These are phyloP conservation scores for Lipomyces spencermartinsiae DNA, from an alignment of 805 yeast species.

Conservation along the genomic window DNA sequence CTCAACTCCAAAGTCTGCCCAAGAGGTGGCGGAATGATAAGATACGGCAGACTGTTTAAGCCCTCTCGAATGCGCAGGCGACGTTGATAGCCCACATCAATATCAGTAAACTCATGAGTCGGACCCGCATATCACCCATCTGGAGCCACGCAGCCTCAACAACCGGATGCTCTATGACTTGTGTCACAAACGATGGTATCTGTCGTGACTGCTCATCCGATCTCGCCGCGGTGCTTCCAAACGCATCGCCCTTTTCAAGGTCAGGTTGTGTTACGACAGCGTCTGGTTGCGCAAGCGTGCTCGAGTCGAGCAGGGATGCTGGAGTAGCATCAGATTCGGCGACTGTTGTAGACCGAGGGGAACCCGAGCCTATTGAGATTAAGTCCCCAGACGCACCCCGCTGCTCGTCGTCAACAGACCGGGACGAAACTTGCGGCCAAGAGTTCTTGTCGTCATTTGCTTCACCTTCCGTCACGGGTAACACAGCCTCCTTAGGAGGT, in stretches of 20 bases:
- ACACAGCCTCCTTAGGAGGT: background rate
- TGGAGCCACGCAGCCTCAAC: constrained; percentile 13
- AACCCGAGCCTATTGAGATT: background rate
- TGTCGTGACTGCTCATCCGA: constrained; percentile 1
- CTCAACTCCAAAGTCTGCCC: background rate
- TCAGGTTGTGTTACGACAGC: background rate
- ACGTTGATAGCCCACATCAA: constrained; percentile 35
- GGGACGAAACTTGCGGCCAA: background rate
- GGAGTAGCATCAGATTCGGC: background rate
- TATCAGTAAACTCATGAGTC: constrained; percentile 24
- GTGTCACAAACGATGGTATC: constrained; percentile 4
- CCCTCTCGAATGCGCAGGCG: constrained; percentile 17
- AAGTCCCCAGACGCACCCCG: background rate
- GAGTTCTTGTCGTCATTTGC: background rate
- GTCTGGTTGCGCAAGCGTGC: background rate
- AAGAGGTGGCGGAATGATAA: background rate
- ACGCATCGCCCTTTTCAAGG: constrained; percentile 22
- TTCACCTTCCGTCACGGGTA: constrained; percentile 8
- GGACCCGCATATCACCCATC: constrained; percentile 28
- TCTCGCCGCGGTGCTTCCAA: constrained; percentile 12
- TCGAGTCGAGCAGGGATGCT: background rate
- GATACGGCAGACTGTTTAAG: background rate
- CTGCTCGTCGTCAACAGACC: constrained; percentile 14
- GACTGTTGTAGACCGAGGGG: background rate
- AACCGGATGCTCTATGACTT: constrained; percentile 15